Evolutionary conservation across 208 protist species (phyloP).

Genomic region (Acanthamoeba polyphaga): DNA sequence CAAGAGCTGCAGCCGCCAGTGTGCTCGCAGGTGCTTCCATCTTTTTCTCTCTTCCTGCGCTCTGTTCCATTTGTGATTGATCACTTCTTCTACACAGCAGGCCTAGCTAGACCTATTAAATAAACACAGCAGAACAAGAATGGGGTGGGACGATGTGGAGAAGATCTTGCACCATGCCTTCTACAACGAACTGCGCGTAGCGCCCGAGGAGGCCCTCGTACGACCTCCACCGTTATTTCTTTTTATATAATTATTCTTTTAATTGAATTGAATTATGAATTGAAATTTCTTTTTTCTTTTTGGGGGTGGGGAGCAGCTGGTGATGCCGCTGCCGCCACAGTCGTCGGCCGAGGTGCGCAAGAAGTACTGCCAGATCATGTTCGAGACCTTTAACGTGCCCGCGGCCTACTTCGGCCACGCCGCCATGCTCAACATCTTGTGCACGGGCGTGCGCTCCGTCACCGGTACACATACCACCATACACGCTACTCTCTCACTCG

Average conservation of each 20-base stretch:
- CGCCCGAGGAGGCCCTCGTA: slow-evolving; percentile 4
- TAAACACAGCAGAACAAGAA: neutral
- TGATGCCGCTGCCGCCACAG: neutral
- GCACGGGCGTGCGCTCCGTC: neutral
- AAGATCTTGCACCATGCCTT: neutral
- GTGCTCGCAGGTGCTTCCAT: no score
- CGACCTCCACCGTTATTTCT: no score
- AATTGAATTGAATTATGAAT: no score
- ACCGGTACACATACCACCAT: neutral
- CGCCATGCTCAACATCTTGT: neutral
- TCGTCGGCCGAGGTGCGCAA: neutral
- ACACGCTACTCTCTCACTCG: no score
- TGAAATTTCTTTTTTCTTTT: neutral
- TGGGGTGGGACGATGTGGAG: slow-evolving; percentile 17
- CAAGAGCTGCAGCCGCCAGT: no score
- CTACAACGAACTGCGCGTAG: slow-evolving; percentile 41
- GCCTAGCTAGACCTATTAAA: no score
- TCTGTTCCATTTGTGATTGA: no score
- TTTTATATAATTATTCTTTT: no score
- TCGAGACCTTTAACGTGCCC: slow-evolving; percentile 14
- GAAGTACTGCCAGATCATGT: slow-evolving; percentile 1
- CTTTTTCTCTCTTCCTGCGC: no score
- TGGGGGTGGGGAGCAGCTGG: neutral
- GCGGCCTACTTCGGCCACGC: neutral
- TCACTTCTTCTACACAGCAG: no score